Evolutionary conservation across 1,139 yeast species (phyloP), one percentile per base, ranked within the genome.

Genomic region (Hyphopichia buzzinii): DNA sequence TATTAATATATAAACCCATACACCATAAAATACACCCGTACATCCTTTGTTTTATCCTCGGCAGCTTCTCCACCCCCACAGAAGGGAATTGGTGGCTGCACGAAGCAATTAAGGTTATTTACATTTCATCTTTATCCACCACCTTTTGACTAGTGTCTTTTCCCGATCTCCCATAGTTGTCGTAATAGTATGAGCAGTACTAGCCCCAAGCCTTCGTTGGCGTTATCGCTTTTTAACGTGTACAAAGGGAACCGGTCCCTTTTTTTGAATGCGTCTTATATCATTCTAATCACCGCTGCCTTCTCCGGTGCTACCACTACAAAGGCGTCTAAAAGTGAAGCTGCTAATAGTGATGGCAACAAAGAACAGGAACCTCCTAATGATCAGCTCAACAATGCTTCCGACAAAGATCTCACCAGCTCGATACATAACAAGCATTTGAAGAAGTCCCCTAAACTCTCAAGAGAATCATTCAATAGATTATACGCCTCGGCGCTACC

Each of bases 191-290:
- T 19, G 23, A 6, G 10, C 6, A 10, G 10, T 19, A 19, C 6
- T 10, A 19, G 8, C 23, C 31, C 31, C 10, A 8, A 19, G 10
- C 14, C 22, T n/a, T 19, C 51, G 7, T 39, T 56, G 30, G 59
- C 56, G 4, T 29, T 44, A n/a, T 54, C 66, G 23, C 47, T 64
- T n/a, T 50, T 69, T 36, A 59, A 59, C 37, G 62, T 68, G 22
- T 71, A 71, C 46, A 60, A 66, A 50, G 58, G 68, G 36, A 74
- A 75, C 52, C 58, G 80, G 45, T 67, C 74, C 22, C 49, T 69
- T 22, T 64, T 80, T 7, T 57, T 77, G 35, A 70, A 76, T 43
- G 59, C 76, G 3, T 72, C 78, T 2, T 77, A 75, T 47, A 61
- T 73, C 33, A 54, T 74, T 24, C 59, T 74, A 29, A 57, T 74